A percentile compares a stretch with the other conserved stretches of the same genome.
Evolutionary conservation across 176 grass and related monocot genomes (phyloP).

Genomic region (Elaeis guineensis): DNA sequence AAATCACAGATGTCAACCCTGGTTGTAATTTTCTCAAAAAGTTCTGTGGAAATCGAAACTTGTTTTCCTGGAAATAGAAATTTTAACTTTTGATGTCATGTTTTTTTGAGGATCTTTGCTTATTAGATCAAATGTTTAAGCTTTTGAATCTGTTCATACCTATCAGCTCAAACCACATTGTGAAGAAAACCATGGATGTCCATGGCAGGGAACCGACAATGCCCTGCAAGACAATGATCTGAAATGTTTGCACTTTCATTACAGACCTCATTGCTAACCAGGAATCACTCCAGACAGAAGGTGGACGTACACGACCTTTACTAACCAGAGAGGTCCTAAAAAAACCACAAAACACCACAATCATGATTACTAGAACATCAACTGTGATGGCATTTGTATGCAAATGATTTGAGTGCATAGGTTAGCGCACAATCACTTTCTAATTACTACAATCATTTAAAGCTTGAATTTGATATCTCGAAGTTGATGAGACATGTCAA

Average conservation of each 20-base stretch:
- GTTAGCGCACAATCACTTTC: too few relatives aligned
- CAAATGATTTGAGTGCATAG: too few relatives aligned
- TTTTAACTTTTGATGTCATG: too few relatives aligned
- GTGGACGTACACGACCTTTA: slow-evolving; percentile 37
- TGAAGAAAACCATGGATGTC: slow-evolving; percentile 94
- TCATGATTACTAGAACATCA: too few relatives aligned
- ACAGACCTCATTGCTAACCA: slow-evolving; percentile 68
- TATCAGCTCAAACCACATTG: slow-evolving; percentile 96
- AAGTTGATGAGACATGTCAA: too few relatives aligned
- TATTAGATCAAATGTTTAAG: neutral
- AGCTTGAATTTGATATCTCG: too few relatives aligned
- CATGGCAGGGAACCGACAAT: slow-evolving; percentile 88
- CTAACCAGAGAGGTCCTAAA: slow-evolving; percentile 42
- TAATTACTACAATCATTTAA: too few relatives aligned
- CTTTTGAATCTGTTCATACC: slow-evolving; percentile 30
- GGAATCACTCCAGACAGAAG: slow-evolving; percentile 70
- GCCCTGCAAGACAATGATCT: slow-evolving; percentile 92
- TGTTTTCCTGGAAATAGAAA: too few relatives aligned
- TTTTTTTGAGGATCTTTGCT: neutral
- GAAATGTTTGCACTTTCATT: slow-evolving; percentile 79
- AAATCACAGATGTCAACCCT: too few relatives aligned
- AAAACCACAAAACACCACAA: neutral
- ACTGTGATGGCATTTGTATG: too few relatives aligned
- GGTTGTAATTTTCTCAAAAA: too few relatives aligned
- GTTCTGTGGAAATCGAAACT: too few relatives aligned